These are phyloP conservation scores for Amanita jacksonii DNA, from an alignment of 768 basidiomycete genomes.

Conservation along the genomic window DNA sequence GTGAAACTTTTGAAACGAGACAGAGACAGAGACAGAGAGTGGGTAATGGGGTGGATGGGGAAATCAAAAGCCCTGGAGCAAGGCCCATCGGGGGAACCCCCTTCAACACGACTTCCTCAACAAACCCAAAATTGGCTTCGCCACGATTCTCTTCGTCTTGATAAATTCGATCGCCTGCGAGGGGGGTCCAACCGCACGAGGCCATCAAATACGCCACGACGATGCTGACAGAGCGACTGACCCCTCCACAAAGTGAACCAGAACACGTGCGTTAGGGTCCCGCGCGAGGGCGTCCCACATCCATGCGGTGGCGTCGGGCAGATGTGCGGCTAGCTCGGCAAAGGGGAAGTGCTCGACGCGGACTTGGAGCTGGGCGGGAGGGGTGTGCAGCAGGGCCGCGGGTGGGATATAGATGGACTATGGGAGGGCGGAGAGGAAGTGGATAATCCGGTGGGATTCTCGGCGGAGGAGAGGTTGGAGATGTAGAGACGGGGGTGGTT, in stretches of 20 bases:
- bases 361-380: conserved; percentile 37
- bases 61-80: too few relatives aligned
- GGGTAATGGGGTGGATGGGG: too few relatives aligned
- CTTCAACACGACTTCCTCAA: conserved; percentile 17
- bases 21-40: too few relatives aligned
- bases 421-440: conserved; percentile 60
- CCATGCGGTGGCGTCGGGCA: conserved; percentile 56
- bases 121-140: conserved; percentile 52
- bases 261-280: conserved; percentile 48
- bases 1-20: too few relatives aligned
- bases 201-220: conserved; percentile 67
- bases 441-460: conserved; percentile 67
- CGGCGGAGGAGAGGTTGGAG: conserved; percentile 66
- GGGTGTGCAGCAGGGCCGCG: conserved; percentile 26
- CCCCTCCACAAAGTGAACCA: conserved; percentile 73
- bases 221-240: conserved; percentile 62
- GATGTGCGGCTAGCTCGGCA: conserved; percentile 60
- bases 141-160: conserved; percentile 45
- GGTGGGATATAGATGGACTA: conserved; percentile 35
- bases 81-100: too few relatives aligned
- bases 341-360: conserved; percentile 65
- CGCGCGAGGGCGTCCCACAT: conserved; percentile 43
- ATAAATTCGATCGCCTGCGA: conserved; percentile 53
- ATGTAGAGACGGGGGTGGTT: conserved; percentile 63
- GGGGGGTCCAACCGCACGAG: conserved; percentile 46